Base-by-base conservation (phyloP, 2,329 filamentous ascomycete genomes). In the Colletotrichum godetiae region DNA sequence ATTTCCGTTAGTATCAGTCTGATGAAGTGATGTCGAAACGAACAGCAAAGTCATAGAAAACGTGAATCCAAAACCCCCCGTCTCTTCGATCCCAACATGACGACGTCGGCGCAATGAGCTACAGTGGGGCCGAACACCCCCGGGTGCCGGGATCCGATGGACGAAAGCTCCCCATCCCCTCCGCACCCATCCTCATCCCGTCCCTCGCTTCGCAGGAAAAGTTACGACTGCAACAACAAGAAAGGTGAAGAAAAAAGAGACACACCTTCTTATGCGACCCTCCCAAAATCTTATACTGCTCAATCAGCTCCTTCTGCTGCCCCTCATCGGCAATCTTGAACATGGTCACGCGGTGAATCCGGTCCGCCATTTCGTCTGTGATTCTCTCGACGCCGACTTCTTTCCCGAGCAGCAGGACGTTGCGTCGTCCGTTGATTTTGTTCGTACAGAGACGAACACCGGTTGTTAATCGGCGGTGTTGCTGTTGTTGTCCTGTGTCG, bases 281-380 rank as follows among this genome's bases (percentile, higher is more conserved):
- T 8, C 79, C 79, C 58, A 89, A 78, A 29, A 77, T 78, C 70
- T 84, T 79, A 80, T 88, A 89, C 66, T 82, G 82, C 62, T 85
- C 83, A 33, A 88, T 74, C 68, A 89, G 76, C 77, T 80, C 82
- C 76, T 83, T 73, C 78, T 85, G 85, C 75, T 85, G 82, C 57
- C 82, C 86, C 70, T 80, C 77, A 58, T 84, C 82, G 27, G 86
- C 84, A 49, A 88, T 76, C 82, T 89, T 89, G 84, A 89, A 89
- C 83, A 89, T 84, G 75, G 88, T 89, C 46, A 87, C 79, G 66
- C 88, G 83, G 78, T 87, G 83, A 72, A 89, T 80, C 60, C 81
- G 83, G 75, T 80, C 79, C 22, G 83, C 80, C 85, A 88, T 88
- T 29, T 77, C 78, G 76, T 68, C 66, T 55, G 37, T 59, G 13